A percentile compares a stretch with the other conserved stretches of the same genome.
These are phyloP conservation scores for Lentinula edodes DNA, from an alignment of 768 basidiomycete species.

Conservation along the genomic window DNA sequence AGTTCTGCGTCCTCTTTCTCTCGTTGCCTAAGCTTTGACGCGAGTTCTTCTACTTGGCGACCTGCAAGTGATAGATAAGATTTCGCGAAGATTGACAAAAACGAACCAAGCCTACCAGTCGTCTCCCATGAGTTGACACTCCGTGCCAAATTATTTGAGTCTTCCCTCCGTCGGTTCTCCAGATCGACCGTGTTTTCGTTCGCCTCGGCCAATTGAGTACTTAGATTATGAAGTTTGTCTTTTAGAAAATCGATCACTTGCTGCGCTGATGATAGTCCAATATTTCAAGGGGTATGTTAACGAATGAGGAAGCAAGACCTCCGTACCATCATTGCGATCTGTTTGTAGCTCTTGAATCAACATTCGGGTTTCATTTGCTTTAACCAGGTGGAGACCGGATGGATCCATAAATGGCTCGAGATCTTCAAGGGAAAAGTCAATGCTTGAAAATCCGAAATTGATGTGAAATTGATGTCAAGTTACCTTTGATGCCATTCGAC, in stretches of 20 bases:
- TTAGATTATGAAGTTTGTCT: conserved; percentile 36
- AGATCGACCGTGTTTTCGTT: conserved; percentile 32
- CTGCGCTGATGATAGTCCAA: conserved; percentile 27
- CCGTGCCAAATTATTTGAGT: neutral
- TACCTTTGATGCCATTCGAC: conserved; percentile 20
- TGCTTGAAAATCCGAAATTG: neutral
- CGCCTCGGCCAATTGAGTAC: conserved; percentile 36
- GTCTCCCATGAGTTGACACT: conserved; percentile 12
- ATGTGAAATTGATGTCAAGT: neutral
- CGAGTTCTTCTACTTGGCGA: conserved; percentile 11
- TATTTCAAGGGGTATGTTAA: neutral
- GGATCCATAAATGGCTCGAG: conserved; percentile 22
- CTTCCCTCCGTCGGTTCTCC: conserved; percentile 18
- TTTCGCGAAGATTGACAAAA: neutral
- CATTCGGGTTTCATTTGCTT: conserved; percentile 19
- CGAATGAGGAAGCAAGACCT: neutral
- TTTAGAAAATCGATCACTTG: conserved; percentile 45
- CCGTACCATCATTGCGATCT: conserved; percentile 29
- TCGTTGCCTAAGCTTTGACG: conserved; percentile 11
- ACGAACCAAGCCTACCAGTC: conserved; percentile 6
- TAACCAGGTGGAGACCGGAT: conserved; percentile 19
- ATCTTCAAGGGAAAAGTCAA: conserved; percentile 11
- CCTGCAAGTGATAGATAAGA: neutral
- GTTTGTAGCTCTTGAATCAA: conserved; percentile 26
- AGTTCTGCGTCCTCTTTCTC: conserved; percentile 12